Percentiles rank a stretch among this genome's conserved stretches.
Conservation (phyloP, 1,284 basidiomycete genomes). For the Marasmius tenuissimus region DNA sequence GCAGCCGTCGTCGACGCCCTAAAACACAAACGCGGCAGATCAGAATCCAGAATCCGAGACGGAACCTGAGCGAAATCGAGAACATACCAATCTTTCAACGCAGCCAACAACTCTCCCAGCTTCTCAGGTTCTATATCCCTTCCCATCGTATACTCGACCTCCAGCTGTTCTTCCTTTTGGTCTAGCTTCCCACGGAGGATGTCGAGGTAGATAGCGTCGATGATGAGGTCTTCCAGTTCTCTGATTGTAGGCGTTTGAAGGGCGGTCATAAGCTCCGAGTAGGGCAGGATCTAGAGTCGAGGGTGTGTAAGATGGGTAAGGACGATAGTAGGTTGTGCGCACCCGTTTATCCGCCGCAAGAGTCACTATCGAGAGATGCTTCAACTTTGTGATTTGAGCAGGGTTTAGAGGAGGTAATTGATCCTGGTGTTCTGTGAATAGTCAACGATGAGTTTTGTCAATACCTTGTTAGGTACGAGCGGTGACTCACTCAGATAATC, state of each 20-base stretch:
- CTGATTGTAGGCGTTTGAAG: conserved; percentile 77
- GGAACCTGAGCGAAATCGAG: neutral
- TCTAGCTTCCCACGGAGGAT: conserved; percentile 89
- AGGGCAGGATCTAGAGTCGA: conserved; percentile 66
- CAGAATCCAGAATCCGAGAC: neutral
- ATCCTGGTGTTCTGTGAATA: conserved; percentile 59
- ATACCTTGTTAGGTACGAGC: neutral
- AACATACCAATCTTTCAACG: conserved; percentile 73
- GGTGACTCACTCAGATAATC: conserved; percentile 66
- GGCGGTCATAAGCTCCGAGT: conserved; percentile 60
- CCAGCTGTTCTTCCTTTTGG: conserved; percentile 83
- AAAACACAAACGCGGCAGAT: neutral
- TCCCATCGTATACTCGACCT: conserved; percentile 90
- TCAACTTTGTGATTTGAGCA: conserved; percentile 82
- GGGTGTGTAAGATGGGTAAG: neutral
- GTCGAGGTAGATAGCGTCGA: conserved; percentile 91
- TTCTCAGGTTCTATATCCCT: conserved; percentile 78
- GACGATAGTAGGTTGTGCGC: conserved; percentile 25
- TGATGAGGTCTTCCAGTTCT: conserved; percentile 92
- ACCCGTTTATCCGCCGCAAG: conserved; percentile 76
- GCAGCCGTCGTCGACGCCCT: conserved; percentile 75
- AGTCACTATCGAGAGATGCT: conserved; percentile 88
- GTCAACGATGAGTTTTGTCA: conserved; percentile 10
- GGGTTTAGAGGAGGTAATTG: conserved; percentile 66
- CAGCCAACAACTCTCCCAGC: conserved; percentile 57